Conservation (phyloP, 73 alveolate genomes). For the Symbiodinium pilosum region DNA sequence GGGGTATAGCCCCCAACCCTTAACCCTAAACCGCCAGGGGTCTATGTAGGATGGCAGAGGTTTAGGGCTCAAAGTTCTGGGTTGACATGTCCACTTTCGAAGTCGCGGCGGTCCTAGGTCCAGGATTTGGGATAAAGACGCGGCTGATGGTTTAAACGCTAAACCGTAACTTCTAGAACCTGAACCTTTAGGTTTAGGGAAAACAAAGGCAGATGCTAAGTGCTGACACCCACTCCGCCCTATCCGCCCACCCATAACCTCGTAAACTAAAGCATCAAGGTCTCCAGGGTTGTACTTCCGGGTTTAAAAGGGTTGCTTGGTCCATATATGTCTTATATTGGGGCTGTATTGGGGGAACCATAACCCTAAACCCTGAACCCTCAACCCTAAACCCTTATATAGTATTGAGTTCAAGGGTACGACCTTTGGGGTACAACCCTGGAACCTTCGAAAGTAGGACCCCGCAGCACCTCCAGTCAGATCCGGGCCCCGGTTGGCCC, state of each 20-base stretch:
- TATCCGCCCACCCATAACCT: background rate
- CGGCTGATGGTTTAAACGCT: background rate
- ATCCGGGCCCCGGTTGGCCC: constrained; percentile 66
- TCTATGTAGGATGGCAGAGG: background rate
- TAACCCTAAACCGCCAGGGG: background rate
- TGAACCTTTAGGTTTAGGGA: background rate
- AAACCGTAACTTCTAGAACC: background rate
- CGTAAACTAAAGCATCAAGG: no score
- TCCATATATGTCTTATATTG: no score
- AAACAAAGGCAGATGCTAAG: background rate
- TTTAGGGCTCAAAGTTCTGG: background rate
- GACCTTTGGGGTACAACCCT: background rate
- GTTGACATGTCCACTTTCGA: no score
- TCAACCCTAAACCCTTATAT: background rate
- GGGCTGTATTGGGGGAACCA: no score
- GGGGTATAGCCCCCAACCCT: background rate
- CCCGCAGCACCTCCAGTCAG: constrained; percentile 23
- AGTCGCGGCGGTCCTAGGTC: no score
- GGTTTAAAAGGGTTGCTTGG: no score
- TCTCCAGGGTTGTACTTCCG: no score
- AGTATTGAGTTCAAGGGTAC: background rate
- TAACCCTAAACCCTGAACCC: background rate
- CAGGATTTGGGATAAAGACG: background rate
- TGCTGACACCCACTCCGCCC: constrained; percentile 2
- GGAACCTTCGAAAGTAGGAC: background rate